Evolutionary conservation across 495 filamentous ascomycete species (phyloP).

Genomic region (Penicillium fimorum): DNA sequence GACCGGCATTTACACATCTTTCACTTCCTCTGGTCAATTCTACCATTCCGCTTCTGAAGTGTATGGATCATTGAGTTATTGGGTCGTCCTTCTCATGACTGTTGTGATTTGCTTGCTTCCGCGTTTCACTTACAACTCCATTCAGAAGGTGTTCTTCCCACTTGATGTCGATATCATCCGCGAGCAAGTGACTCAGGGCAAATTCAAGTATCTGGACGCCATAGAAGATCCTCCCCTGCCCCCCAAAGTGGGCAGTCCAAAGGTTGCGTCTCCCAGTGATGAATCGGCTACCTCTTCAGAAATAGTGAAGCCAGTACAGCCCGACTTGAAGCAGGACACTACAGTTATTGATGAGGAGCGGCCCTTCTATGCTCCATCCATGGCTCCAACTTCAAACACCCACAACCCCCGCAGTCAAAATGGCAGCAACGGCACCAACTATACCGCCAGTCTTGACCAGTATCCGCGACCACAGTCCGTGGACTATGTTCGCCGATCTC

Average conservation of each 20-base stretch:
- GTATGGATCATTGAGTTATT: constrained; percentile 79
- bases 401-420: constrained; percentile 84
- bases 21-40: constrained; percentile 64
- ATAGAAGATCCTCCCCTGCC: constrained; percentile 40
- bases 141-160: constrained; percentile 92
- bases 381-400: constrained; percentile 70
- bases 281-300: constrained; percentile 60
- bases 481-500: constrained; percentile 70
- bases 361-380: constrained; percentile 88
- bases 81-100: constrained; percentile 74
- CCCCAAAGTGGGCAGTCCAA: constrained; percentile 22
- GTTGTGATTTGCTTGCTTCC: constrained; percentile 78
- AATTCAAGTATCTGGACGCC: constrained; percentile 68
- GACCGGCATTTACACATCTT: constrained; percentile 87
- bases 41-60: constrained; percentile 76
- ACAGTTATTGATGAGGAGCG: constrained; percentile 76
- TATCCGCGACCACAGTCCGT: constrained; percentile 51
- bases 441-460: constrained; percentile 64
- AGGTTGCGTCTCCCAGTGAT: constrained; percentile 32
- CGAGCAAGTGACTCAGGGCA: constrained; percentile 80
- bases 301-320: constrained; percentile 61
- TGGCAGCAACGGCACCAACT: constrained; percentile 91
- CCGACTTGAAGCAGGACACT: constrained; percentile 52
- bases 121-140: constrained; percentile 75
- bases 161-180: constrained; percentile 94